Conservation (phyloP, 345 rosid genomes). For the Syzygium aqueum region DNA sequence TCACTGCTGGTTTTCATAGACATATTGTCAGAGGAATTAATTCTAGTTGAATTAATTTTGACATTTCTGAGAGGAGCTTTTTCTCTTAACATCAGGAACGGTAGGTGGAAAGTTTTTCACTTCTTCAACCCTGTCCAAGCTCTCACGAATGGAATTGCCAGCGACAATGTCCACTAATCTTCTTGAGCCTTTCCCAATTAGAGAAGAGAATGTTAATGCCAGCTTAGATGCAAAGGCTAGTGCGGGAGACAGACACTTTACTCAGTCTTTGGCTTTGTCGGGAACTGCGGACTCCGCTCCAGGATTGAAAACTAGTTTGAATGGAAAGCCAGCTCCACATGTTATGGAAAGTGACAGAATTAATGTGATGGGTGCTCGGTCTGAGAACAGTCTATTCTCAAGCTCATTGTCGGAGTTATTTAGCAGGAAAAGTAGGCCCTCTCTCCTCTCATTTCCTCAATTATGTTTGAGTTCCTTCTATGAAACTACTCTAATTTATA, state of each 20-base stretch:
- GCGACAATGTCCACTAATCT: conserved; percentile 12
- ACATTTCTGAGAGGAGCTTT: background rate
- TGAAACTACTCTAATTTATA: background rate
- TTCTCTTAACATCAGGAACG: conserved; percentile 12
- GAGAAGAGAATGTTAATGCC: conserved; percentile 19
- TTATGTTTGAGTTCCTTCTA: background rate
- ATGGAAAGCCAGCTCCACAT: conserved; percentile 18
- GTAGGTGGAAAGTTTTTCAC: conserved; percentile 15
- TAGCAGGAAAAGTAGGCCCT: conserved; percentile 53
- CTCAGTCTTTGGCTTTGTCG: conserved; percentile 22
- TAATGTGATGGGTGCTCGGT: conserved; percentile 31
- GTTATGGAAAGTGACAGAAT: conserved; percentile 22
- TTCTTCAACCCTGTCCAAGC: conserved; percentile 12
- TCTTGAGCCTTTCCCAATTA: conserved; percentile 10
- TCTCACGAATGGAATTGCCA: conserved; percentile 14
- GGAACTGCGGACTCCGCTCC: conserved; percentile 25
- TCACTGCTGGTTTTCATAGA: background rate
- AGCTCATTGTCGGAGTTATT: conserved; percentile 82
- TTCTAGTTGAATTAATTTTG: background rate
- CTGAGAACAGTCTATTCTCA: conserved; percentile 88
- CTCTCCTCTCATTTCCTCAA: background rate
- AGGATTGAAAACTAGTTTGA: conserved; percentile 33
- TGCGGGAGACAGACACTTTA: conserved; percentile 21
- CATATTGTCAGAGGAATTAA: background rate
- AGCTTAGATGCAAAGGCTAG: conserved; percentile 12